Base-by-base conservation (phyloP, 2,329 filamentous ascomycete genomes). In the Trichophyton mentagrophytes region DNA sequence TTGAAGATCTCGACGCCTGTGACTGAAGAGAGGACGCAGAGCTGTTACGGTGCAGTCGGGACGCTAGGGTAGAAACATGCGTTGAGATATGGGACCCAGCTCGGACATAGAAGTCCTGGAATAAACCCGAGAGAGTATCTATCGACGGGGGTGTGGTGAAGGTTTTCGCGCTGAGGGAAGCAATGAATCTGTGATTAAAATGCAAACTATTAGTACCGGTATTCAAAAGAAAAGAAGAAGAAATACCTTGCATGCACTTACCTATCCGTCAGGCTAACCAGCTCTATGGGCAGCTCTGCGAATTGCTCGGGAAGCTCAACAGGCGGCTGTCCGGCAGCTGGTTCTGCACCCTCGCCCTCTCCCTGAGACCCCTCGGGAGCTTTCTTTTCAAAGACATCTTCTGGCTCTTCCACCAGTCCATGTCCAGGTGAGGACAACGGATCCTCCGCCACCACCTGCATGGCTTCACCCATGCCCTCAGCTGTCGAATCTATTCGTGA, bases 251-350 rank as follows among this genome's bases (percentile, higher is more conserved):
- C 27, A 1, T 7, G 27, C 36, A 58, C 72, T 63, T 78, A 90
- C 89, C 88, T 89, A 73, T 97, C 92, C 20, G 88, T 90, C 70
- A 96, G 77, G 72, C 89, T 93, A 62, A 93, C 82, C 62, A 99
- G 83, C 79, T 99, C 93, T 68, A 96, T 93, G 13, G 93, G 93
- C 47, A 99, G 83, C 69, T 96, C 88, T 67, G 95, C 89, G 64
- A 86, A 61, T 89, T 86, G 64, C 89, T 82, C 2, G 87, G 78
- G 11, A 4, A 59, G 63, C 56, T 62, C 58, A 5, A 47, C 27
- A 44, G 44, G 47, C 9, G 30, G 25, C n/a, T 53, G 58, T 40
- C 51, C 51, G 25, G 33, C 36, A 51, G 25, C 57, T 25, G 44
- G 57, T 40, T 70, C 69, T 13, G 17, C 5, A 3, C 20, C 11